Evolutionary conservation across 2,329 filamentous ascomycete species (phyloP), one percentile per base, ranked within the genome.

Genomic region (Calonectria fujianensis): DNA sequence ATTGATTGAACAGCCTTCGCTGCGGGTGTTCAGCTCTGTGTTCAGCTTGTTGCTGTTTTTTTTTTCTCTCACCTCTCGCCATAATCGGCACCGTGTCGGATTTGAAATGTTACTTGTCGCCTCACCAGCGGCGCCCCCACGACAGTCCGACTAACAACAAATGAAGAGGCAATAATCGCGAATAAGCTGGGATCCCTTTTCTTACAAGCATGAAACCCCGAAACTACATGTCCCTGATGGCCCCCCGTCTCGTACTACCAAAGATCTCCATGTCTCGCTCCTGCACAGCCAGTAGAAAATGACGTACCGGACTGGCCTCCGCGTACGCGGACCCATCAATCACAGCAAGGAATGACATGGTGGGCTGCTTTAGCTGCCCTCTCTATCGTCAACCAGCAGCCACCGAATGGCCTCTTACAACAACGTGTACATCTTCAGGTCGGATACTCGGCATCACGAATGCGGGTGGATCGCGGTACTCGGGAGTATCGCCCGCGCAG

Each of bases 61-160:
- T 32, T n/a, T n/a, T n/a, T 18, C 37, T 18, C 20, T 27, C 14
- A 7, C n/a, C 24, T 39, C 57, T 63, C 24, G 16, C 13, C 51
- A 51, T 39, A 48, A 64, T 39, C 6, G 57, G 57, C 57, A 39
- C 57, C 35, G 37, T 27, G 57, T 63, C 57, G 57, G 24, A 41
- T 29, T 73, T 72, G 74, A 78, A 71, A 78, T 76, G 76, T 74
- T 73, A 75, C 76, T 77, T 64, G 37, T 74, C 57, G 57, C 27
- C 39, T 41, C 37, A n/a, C 37, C 37, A 27, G 37, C 57, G n/a
- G n/a, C 54, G 27, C 52, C 51, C 52, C 57, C 57, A 63, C 57
- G 57, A 27, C 57, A 63, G 24, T 37, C 24, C 57, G n/a, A 63
- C n/a, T 41, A 27, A 41, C 57, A 63, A 20, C 57, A 63, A 61